These are phyloP conservation scores for Leccinum pseudoinsigne DNA, from an alignment of 1,284 basidiomycete species.

Conservation along the genomic window DNA sequence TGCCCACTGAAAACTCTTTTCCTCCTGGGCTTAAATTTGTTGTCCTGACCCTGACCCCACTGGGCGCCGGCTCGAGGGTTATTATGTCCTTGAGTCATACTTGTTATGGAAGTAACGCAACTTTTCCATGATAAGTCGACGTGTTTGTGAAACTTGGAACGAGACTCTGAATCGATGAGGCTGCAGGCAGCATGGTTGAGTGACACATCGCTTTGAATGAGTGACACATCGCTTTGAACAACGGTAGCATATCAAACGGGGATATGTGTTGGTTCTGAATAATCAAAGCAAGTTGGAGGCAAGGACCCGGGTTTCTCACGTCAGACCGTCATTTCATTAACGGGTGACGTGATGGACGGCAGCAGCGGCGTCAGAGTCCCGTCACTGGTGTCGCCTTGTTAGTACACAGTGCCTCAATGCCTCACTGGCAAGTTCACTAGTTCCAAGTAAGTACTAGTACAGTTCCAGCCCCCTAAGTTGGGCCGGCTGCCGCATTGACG, in stretches of 20 bases:
- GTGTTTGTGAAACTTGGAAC: not conserved
- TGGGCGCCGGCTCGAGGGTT: not conserved
- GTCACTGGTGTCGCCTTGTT: too few relatives aligned
- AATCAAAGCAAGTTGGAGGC: not conserved
- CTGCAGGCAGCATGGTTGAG: not conserved
- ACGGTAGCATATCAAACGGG: not conserved
- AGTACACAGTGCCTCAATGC: too few relatives aligned
- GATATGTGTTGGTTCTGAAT: not conserved
- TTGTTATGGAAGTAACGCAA: not conserved
- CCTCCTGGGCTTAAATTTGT: not conserved
- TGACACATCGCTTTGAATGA: not conserved
- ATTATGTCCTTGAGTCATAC: not conserved
- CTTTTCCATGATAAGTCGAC: not conserved
- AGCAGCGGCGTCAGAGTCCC: not conserved
- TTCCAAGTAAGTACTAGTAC: too few relatives aligned
- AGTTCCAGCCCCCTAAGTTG: too few relatives aligned
- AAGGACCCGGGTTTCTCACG: not conserved
- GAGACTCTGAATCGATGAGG: not conserved
- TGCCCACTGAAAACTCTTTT: not conserved
- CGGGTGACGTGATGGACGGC: not conserved
- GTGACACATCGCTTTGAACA: too few relatives aligned
- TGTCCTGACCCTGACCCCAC: not conserved
- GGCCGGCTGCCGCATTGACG: not conserved
- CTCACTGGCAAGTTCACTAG: too few relatives aligned
- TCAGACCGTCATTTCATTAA: not conserved